Evolutionary conservation across 1,139 yeast species (phyloP).

Genomic region (Geotrichum aggregatum): DNA sequence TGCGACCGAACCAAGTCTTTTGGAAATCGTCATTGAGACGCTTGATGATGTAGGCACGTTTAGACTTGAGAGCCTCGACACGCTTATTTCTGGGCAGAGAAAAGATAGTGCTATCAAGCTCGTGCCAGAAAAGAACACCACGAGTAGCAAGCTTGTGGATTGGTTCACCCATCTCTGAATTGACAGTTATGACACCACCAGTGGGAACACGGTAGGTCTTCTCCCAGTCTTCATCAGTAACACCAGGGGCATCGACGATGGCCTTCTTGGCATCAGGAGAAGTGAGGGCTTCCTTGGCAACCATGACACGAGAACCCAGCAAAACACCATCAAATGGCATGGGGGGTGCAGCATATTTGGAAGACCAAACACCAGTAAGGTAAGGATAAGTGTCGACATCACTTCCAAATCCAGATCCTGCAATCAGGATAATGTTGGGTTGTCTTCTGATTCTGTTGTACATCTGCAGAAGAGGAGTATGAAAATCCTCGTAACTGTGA

Average conservation of each 20-base stretch:
- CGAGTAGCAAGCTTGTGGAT: conserved; percentile 97
- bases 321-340: conserved; percentile 99
- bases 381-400: conserved; percentile 96
- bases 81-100: conserved; percentile 85
- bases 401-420: conserved; percentile 98
- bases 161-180: conserved; percentile 99
- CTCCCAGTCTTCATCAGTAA: conserved; percentile 85
- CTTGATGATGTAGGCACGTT: conserved; percentile 79
- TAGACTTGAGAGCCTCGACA: conserved; percentile 71
- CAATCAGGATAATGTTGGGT: conserved; percentile 80
- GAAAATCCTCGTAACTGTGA: conserved; percentile 98
- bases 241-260: conserved; percentile 88
- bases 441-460: conserved; percentile 92
- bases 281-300: conserved; percentile 92
- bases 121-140: conserved; percentile 92
- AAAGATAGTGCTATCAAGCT: conserved; percentile 90
- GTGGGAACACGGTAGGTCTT: conserved; percentile 89
- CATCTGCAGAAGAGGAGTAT: conserved; percentile 93
- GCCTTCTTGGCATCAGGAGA: conserved; percentile 91
- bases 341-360: conserved; percentile 80
- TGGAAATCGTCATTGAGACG: conserved; percentile 91
- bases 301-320: conserved; percentile 96
- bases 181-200: conserved; percentile 93
- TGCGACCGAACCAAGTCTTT: conserved; percentile 93
- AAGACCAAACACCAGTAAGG: conserved; percentile 94